phyloP scores from a whole-genome alignment of 257 asterid genomes.

The Jacaranda mimosifolia region DNA sequence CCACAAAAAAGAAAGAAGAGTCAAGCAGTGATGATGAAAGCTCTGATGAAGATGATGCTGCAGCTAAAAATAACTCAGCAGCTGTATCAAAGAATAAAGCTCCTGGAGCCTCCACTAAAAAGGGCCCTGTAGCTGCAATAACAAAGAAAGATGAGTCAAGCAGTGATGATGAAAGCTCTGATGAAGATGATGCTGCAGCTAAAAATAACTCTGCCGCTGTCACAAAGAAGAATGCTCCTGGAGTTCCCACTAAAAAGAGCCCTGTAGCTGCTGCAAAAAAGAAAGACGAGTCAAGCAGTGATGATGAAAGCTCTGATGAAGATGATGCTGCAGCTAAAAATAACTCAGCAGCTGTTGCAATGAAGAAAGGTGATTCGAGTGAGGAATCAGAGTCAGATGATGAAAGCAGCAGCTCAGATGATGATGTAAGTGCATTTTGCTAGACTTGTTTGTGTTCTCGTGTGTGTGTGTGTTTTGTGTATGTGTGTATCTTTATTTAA shows the following conservation, averaged over 20 bases:
- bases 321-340: slow-evolving; percentile 20
- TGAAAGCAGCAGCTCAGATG: slow-evolving; percentile 43
- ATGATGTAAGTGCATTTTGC: slow-evolving; percentile 44
- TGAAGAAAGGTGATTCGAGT: slow-evolving; percentile 11
- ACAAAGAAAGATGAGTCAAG: slow-evolving; percentile 39
- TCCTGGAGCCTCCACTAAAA: slow-evolving; percentile 33
- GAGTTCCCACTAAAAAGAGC: slow-evolving; percentile 29
- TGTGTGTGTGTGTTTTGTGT: too few relatives aligned
- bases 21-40: not conserved
- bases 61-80: not conserved
- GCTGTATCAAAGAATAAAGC: slow-evolving; percentile 38
- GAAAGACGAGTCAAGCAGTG: slow-evolving; percentile 32
- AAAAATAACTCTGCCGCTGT: not conserved
- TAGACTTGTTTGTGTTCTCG: not conserved
- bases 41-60: too few relatives aligned
- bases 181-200: not conserved
- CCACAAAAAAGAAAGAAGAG: slow-evolving; percentile 43
- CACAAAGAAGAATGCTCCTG: slow-evolving; percentile 42
- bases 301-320: slow-evolving; percentile 35
- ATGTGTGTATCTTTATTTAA: not conserved
- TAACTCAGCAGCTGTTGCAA: not conserved
- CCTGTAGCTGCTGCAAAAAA: slow-evolving; percentile 36
- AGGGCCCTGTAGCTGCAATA: slow-evolving; percentile 25
- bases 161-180: not conserved
- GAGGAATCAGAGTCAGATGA: slow-evolving; percentile 36